Percentiles rank a stretch among this genome's conserved stretches.
Conservation (phyloP, 345 rosid species). For the Moricandia arvensis region DNA sequence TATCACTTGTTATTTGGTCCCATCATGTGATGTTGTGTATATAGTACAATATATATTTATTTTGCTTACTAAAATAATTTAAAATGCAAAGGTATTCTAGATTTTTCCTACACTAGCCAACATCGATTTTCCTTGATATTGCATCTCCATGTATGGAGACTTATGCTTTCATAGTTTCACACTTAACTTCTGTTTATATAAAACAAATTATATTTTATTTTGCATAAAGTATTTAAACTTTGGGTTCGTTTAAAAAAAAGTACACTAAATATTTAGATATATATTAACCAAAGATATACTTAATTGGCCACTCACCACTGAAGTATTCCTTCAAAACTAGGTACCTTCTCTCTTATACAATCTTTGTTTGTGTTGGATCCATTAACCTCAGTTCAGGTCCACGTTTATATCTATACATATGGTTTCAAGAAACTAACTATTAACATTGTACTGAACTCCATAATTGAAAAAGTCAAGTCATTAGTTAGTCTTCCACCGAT, state of each 20-base stretch:
- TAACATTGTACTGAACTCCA: too few species aligned
- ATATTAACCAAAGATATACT: constrained; percentile 6
- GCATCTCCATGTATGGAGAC: background rate
- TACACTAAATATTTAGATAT: background rate
- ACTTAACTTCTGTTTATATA: background rate
- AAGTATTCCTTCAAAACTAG: constrained; percentile 24
- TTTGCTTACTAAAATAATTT: background rate
- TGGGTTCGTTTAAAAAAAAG: background rate
- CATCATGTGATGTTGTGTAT: constrained; percentile 21
- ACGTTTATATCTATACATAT: background rate
- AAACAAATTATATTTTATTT: background rate
- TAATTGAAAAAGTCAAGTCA: background rate
- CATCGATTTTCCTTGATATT: background rate
- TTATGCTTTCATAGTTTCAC: background rate
- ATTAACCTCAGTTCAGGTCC: constrained; percentile 21
- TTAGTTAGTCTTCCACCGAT: background rate
- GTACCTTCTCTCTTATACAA: background rate
- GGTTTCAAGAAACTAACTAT: constrained; percentile 6
- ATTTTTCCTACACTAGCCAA: constrained; percentile 18
- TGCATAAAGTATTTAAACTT: background rate
- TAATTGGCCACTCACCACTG: background rate
- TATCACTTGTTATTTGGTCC: constrained; percentile 15
- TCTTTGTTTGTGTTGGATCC: too few species aligned
- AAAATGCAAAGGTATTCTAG: background rate
- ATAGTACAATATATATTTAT: constrained; percentile 9